A percentile compares a stretch with the other conserved stretches of the same genome.
These are phyloP conservation scores for Sugiyamaella paludigena DNA, from an alignment of 1,139 yeast species.

Conservation along the genomic window DNA sequence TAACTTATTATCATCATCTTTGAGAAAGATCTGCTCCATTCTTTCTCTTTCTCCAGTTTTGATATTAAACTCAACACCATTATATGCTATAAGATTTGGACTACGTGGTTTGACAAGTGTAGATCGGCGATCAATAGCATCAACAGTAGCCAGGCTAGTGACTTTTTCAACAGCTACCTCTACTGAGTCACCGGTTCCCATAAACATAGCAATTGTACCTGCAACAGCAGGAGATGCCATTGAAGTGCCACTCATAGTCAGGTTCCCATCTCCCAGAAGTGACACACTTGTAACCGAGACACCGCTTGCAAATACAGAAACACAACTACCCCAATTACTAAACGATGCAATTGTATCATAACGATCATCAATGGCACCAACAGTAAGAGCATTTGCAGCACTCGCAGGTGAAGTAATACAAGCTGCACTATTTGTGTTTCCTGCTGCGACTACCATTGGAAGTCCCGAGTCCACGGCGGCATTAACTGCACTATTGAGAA, in stretches of 20 bases:
- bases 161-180: conserved; percentile 33
- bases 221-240: conserved; percentile 87
- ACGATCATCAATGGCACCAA: conserved; percentile 83
- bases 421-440: conserved; percentile 75
- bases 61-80: conserved; percentile 32
- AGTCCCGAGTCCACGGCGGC: conserved; percentile 74
- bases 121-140: conserved; percentile 34
- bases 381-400: conserved; percentile 68
- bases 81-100: conserved; percentile 47
- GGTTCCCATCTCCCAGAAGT: conserved; percentile 28
- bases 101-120: conserved; percentile 44
- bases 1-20: too few relatives aligned
- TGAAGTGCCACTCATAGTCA: conserved; percentile 73
- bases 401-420: conserved; percentile 82
- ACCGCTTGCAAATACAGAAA: conserved; percentile 83
- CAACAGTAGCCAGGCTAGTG: conserved; percentile 24
- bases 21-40: too few relatives aligned
- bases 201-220: conserved; percentile 64
- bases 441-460: conserved; percentile 84
- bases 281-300: conserved; percentile 48
- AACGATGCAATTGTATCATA: conserved; percentile 70
- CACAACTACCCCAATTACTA: conserved; percentile 88
- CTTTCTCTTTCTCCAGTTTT: too few relatives aligned
- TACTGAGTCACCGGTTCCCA: conserved; percentile 56
- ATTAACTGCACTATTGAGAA: conserved; percentile 70